Evolutionary conservation across 768 basidiomycete species (phyloP), one percentile per base, ranked within the genome.

Genomic region (Suillus paluster): DNA sequence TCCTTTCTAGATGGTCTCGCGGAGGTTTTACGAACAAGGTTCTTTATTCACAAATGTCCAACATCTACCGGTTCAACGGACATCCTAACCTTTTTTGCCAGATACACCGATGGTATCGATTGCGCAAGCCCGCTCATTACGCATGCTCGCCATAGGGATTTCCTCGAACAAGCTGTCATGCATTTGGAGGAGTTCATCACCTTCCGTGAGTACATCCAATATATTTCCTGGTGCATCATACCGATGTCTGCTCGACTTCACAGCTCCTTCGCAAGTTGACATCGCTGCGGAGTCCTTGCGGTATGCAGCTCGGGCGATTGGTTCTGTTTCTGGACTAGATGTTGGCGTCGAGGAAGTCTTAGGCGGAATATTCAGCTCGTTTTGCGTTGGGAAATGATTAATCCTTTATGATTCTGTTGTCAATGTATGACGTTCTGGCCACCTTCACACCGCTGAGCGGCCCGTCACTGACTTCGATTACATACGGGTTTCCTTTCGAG

Each of bases 281-380:
- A 71, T 92, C 12, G 93, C 86, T 5, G 94, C 94, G 0, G 95
- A 97, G 72, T 93, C 95, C 70, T 80, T 97, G 27, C 86, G 95
- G 27, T 94, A 95, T 70, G 95, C 94, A 2, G 88, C 90, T 0
- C 84, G 85, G 62, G 88, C 92, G 5, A 83, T 97, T n/a, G 94
- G 92, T 1, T 86, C 86, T 61, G 86, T 96, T n/a, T 87, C 90
- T 2, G 94, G 95, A 5, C 70, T 83, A 9, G 65, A 66, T 41
- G 88, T 97, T 59, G 89, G 88, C 50, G 86, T 89, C 14, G 95
- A 97, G 68, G 93, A 96, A 62, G 80, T 96, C 9, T 73, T 97
- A 23, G 93, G 94, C 61, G 84, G 84, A 21, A 83, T 97, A 27
- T 97, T 97, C 70, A 80, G 82, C 38, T 90, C 92, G 56, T 97